These are phyloP conservation scores for Suillus tomentosus DNA, from an alignment of 768 basidiomycete genomes.

Conservation along the genomic window DNA sequence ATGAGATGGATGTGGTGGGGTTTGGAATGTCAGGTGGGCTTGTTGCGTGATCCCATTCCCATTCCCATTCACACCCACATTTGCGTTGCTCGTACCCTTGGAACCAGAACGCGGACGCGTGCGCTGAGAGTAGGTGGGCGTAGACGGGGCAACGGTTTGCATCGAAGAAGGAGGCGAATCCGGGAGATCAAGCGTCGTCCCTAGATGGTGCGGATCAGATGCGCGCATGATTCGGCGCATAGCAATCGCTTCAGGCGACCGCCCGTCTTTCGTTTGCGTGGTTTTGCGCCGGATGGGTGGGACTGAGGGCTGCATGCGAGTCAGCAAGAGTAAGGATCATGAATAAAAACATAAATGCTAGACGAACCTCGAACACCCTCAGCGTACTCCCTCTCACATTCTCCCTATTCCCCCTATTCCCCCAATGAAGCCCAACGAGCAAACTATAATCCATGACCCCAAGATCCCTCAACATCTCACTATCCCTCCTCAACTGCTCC, in stretches of 20 bases:
- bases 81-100: not conserved
- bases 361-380: constrained; percentile 85
- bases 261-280: constrained; percentile 56
- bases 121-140: not conserved
- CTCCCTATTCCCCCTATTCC: constrained; percentile 88
- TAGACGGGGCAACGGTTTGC: constrained; percentile 30
- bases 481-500: constrained; percentile 88
- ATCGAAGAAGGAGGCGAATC: constrained; percentile 33
- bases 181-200: constrained; percentile 54
- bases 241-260: constrained; percentile 74
- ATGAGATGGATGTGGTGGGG: not conserved
- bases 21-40: not conserved
- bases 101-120: not conserved
- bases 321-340: not conserved
- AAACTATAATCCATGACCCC: constrained; percentile 97
- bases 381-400: constrained; percentile 89
- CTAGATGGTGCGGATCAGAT: constrained; percentile 76
- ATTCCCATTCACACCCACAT: not conserved
- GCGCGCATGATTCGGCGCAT: constrained; percentile 84
- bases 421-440: constrained; percentile 91
- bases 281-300: constrained; percentile 63
- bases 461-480: constrained; percentile 79
- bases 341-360: not conserved
- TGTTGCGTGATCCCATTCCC: not conserved
- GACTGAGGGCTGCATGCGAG: constrained; percentile 59